These are phyloP conservation scores for Linanthus parryae DNA, from an alignment of 148 eudicot species.

Conservation along the genomic window DNA sequence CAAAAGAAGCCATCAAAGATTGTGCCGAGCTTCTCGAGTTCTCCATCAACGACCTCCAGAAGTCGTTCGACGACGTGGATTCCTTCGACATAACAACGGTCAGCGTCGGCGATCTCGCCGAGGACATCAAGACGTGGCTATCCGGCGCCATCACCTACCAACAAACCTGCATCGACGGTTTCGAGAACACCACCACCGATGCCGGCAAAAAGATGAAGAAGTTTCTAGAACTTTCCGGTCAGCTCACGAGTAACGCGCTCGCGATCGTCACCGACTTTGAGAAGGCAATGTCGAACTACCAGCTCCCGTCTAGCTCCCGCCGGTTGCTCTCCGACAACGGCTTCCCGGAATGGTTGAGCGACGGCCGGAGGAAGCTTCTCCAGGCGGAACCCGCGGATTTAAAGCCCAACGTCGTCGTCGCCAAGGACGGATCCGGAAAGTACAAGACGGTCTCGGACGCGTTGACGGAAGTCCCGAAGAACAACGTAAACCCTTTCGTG, in stretches of 20 bases:
- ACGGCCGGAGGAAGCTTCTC: conserved; percentile 15
- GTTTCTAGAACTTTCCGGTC: conserved; percentile 4
- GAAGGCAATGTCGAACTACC: neutral
- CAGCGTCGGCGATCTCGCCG: conserved; percentile 15
- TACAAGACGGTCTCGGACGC: conserved; percentile 55
- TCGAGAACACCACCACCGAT: conserved; percentile 30
- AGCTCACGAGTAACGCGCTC: conserved; percentile 13
- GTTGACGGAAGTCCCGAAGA: conserved; percentile 22
- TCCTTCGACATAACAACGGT: conserved; percentile 2
- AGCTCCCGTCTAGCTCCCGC: too few relatives aligned
- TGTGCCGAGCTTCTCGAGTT: conserved; percentile 15
- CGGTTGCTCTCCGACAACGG: conserved; percentile 2
- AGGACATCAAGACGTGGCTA: conserved; percentile 44
- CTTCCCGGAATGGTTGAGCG: conserved; percentile 20
- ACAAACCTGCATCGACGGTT: conserved; percentile 46
- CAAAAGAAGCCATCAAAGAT: neutral
- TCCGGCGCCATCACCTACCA: conserved; percentile 43
- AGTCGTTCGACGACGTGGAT: conserved; percentile 14
- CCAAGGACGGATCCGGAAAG: conserved; percentile 60
- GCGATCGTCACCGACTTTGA: conserved; percentile 14
- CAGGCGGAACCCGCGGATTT: neutral
- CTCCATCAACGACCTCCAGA: conserved; percentile 32
- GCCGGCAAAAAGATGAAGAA: conserved; percentile 28
- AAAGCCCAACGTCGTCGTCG: conserved; percentile 52
- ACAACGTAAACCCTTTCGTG: conserved; percentile 19